Evolutionary conservation across 257 asterid genomes (phyloP).

Genomic region (Capsicum pubescens): DNA sequence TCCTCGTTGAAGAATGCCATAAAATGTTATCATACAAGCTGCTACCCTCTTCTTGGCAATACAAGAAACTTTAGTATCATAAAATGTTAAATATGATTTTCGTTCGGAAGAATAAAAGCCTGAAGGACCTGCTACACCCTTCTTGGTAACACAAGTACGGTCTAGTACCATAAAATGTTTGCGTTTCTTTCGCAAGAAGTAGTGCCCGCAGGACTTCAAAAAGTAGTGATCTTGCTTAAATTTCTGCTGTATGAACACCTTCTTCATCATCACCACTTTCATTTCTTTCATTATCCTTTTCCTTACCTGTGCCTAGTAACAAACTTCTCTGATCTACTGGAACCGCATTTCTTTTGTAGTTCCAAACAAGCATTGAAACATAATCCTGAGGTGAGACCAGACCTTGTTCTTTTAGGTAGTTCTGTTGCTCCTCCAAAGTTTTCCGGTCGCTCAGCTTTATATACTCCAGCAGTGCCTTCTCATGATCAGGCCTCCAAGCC

Average conservation of each 20-base stretch:
- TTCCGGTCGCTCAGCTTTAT: slow-evolving; percentile 69
- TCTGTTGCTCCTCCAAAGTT: slow-evolving; percentile 76
- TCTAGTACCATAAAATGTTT: neutral
- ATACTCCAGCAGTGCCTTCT: slow-evolving; percentile 83
- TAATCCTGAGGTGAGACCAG: slow-evolving; percentile 93
- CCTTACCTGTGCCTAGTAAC: slow-evolving; percentile 53
- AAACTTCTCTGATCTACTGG: slow-evolving; percentile 52
- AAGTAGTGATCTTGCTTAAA: slow-evolving; percentile 41
- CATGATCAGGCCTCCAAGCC: slow-evolving; percentile 93
- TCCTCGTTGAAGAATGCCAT: slow-evolving; percentile 36
- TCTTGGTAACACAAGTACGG: neutral
- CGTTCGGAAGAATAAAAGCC: neutral
- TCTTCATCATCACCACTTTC: slow-evolving; percentile 56
- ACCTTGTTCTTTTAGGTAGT: slow-evolving; percentile 77
- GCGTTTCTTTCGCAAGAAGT: neutral
- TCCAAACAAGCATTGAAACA: slow-evolving; percentile 96
- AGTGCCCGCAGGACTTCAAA: neutral
- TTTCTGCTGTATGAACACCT: slow-evolving; percentile 47
- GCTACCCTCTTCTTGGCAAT: slow-evolving; percentile 17
- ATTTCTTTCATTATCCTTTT: slow-evolving; percentile 34
- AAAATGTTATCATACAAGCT: slow-evolving; percentile 7
- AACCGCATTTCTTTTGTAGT: slow-evolving; percentile 76
- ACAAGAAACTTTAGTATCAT: slow-evolving; percentile 6
- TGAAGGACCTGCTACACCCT: neutral
- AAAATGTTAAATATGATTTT: neutral